phyloP scores from a whole-genome alignment of 2,329 filamentous ascomycete species.

The Cordyceps fumosorosea region DNA sequence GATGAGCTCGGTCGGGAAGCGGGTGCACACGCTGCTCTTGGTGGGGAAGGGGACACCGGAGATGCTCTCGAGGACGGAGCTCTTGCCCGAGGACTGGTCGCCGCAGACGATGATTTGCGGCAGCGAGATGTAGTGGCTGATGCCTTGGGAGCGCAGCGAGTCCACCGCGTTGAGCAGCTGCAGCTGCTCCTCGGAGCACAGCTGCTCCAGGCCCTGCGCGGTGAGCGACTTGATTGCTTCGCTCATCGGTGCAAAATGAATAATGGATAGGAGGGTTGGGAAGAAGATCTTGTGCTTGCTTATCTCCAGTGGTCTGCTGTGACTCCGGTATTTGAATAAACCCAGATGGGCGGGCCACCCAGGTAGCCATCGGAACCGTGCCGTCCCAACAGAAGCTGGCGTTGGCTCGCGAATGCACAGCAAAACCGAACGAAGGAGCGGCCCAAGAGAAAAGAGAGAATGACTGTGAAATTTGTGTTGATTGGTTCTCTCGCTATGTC shows the following conservation, averaged over 20 bases:
- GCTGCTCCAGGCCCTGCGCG: not conserved
- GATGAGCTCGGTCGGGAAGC: constrained; percentile 49
- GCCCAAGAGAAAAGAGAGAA: too few relatives aligned
- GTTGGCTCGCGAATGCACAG: too few relatives aligned
- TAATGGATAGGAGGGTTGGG: too few relatives aligned
- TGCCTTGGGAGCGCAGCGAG: constrained; percentile 27
- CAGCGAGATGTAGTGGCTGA: constrained; percentile 31
- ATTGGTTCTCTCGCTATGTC: not conserved
- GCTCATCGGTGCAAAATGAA: not conserved
- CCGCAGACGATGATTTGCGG: constrained; percentile 48
- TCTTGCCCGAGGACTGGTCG: constrained; percentile 50
- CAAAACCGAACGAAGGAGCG: too few relatives aligned
- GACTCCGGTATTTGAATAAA: too few relatives aligned
- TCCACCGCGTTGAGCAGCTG: constrained; percentile 31
- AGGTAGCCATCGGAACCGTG: too few relatives aligned
- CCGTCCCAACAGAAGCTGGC: too few relatives aligned
- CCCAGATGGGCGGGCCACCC: too few relatives aligned
- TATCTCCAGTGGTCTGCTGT: too few relatives aligned
- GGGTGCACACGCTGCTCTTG: constrained; percentile 46
- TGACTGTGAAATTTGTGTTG: too few relatives aligned
- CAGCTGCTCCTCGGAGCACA: constrained; percentile 13
- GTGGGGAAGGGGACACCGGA: constrained; percentile 47
- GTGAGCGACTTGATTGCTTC: not conserved
- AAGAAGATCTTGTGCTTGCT: too few relatives aligned
- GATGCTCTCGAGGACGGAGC: constrained; percentile 50